Conservation (phyloP, 768 basidiomycete genomes). For the Pleurotus cornucopiae region DNA sequence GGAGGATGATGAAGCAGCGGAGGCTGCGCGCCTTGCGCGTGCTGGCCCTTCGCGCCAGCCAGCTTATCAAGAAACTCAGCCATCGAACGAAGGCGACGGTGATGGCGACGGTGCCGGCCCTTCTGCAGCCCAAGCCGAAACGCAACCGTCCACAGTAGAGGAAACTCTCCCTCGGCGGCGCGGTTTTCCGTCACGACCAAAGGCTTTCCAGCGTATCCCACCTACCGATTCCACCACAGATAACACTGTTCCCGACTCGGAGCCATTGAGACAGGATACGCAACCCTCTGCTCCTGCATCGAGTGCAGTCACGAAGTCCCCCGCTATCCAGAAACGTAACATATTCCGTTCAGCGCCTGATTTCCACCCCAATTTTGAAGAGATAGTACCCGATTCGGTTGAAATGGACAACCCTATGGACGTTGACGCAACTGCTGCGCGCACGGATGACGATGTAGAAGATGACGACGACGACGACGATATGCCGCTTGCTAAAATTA, state of each 20-base stretch:
- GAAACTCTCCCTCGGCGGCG: conserved; percentile 1
- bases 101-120: neutral
- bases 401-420: conserved; percentile 20
- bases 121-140: conserved; percentile 9
- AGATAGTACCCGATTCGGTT: conserved; percentile 23
- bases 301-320: neutral
- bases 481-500: conserved; percentile 35
- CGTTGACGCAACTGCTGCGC: conserved; percentile 10
- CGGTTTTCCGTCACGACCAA: conserved; percentile 4
- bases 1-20: no score
- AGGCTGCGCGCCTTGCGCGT: neutral
- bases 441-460: conserved; percentile 24
- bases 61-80: conserved; percentile 1
- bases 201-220: neutral
- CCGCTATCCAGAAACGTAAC: conserved; percentile 10
- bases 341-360: conserved; percentile 3
- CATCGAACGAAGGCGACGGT: neutral
- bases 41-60: neutral
- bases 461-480: conserved; percentile 42
- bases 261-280: conserved; percentile 36
- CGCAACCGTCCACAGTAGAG: conserved; percentile 8
- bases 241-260: conserved; percentile 58
- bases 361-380: conserved; percentile 8
- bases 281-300: neutral
- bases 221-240: conserved; percentile 16